These are phyloP conservation scores for Candida pseudoviswanathii DNA, from an alignment of 1,139 yeast species.

Conservation along the genomic window DNA sequence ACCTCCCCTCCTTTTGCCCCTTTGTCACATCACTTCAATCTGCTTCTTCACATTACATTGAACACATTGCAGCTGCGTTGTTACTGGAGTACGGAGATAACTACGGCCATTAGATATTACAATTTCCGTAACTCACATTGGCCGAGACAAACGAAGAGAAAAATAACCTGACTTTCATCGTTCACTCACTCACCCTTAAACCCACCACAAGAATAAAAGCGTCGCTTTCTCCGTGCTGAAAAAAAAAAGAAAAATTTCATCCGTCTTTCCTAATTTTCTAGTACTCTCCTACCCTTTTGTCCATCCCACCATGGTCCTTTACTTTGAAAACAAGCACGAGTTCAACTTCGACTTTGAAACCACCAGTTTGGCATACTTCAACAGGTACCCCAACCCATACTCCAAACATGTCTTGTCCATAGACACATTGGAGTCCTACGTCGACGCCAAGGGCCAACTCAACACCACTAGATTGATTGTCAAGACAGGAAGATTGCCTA, in stretches of 20 bases:
- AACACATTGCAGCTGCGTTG: not conserved
- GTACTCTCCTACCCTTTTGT: not conserved
- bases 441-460: slow-evolving; percentile 66
- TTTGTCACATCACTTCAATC: too few relatives aligned
- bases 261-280: not conserved
- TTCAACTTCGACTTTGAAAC: slow-evolving; percentile 71
- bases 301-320: slow-evolving; percentile 57
- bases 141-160: not conserved
- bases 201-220: too few relatives aligned
- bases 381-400: slow-evolving; percentile 88
- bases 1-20: too few relatives aligned
- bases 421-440: slow-evolving; percentile 67
- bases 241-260: slow-evolving; percentile 2
- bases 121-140: slow-evolving; percentile 2
- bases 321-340: slow-evolving; percentile 56
- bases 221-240: not conserved
- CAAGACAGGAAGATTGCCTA: slow-evolving; percentile 81
- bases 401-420: slow-evolving; percentile 86
- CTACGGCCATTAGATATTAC: not conserved
- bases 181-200: not conserved
- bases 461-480: slow-evolving; percentile 74
- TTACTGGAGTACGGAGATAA: not conserved
- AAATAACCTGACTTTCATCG: slow-evolving; percentile 1
- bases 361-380: slow-evolving; percentile 77
- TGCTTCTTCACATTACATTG: too few relatives aligned